Evolutionary conservation across 768 basidiomycete species (phyloP).

Genomic region (Mycena belliarum): DNA sequence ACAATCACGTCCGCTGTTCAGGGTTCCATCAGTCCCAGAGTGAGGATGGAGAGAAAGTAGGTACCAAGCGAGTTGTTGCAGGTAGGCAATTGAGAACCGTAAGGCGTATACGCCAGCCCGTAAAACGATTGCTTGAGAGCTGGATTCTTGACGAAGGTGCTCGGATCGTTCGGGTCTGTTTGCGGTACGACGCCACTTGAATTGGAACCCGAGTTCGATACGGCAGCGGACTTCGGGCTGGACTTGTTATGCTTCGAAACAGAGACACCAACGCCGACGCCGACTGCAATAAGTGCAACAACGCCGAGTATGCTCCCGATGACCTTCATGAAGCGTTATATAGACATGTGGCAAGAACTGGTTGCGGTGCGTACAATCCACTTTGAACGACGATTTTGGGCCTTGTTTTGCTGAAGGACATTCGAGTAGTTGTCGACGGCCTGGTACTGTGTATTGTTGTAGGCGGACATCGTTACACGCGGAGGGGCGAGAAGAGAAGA

Average conservation of each 20-base stretch:
- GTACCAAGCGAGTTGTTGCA: constrained; percentile 58
- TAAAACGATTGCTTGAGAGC: constrained; percentile 77
- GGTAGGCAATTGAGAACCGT: constrained; percentile 64
- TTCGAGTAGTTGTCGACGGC: constrained; percentile 3
- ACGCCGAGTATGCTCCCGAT: constrained; percentile 40
- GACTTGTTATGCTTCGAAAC: constrained; percentile 54
- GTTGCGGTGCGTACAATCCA: constrained; percentile 55
- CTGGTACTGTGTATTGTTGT: constrained; percentile 9
- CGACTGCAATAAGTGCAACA: neutral
- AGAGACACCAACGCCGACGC: constrained; percentile 56
- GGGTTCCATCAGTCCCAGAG: neutral
- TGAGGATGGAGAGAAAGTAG: constrained; percentile 1
- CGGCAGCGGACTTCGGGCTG: constrained; percentile 26
- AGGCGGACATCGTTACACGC: constrained; percentile 8
- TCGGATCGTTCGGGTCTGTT: constrained; percentile 65
- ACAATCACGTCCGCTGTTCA: constrained; percentile 54
- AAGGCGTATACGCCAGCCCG: constrained; percentile 86
- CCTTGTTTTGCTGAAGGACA: neutral
- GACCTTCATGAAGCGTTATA: constrained; percentile 41
- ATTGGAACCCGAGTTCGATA: constrained; percentile 13
- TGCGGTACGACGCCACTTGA: constrained; percentile 29
- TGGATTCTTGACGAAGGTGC: constrained; percentile 70
- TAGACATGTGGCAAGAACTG: neutral
- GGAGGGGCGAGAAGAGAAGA: neutral
- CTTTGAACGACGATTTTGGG: constrained; percentile 45